Base-by-base conservation (phyloP, 2,329 filamentous ascomycete species). In the Tetracladium maxilliforme region DNA sequence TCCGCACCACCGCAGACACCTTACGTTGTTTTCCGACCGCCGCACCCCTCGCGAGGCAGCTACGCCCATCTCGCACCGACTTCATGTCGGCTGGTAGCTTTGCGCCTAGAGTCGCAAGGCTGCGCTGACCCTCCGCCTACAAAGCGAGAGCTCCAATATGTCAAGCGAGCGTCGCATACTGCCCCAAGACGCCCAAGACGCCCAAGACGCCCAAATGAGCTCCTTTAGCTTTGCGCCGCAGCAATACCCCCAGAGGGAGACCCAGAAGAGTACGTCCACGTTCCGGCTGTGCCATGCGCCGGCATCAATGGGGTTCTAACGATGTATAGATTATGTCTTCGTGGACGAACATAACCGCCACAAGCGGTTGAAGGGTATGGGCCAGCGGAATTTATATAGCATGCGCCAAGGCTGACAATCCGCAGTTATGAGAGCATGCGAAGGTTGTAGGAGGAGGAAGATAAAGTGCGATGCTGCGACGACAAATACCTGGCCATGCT, bases 281-380 rank as follows among this genome's bases (percentile, higher is more conserved):
- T 19, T 19, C 18, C 8, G 18, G 18, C 28, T 10, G 21, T 14
- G 7, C 6, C 11, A 15, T 11, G 10, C 22, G 16, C 19, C 18
- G 19, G 6, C n/a, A 14, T 26, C 15, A 22, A 16, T 14, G 24
- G 23, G n/a, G 22, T 28, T 29, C 49, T 56, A 39, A 56, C 38
- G 30, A 37, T 21, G 28, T 34, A 27, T 45, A 92, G 86, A 94
- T 51, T 95, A 94, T 79, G 90, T 95, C 42, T 95, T 95, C 47
- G 90, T 95, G 30, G 87, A 95, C 52, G 87, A 95, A 52, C 90
- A 95, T 53, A 95, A 95, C 58, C 78, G 90, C 35, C 90, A 95
- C 54, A 95, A 95, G 56, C 72, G 87, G 41, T 60, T 95, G 34
- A 95, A 95, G 65, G 83, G 83, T 90, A 68, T 32, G 21, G 7